These are phyloP conservation scores for Saccharomycopsis synnaedendra DNA, from an alignment of 805 yeast genomes.

Conservation along the genomic window DNA sequence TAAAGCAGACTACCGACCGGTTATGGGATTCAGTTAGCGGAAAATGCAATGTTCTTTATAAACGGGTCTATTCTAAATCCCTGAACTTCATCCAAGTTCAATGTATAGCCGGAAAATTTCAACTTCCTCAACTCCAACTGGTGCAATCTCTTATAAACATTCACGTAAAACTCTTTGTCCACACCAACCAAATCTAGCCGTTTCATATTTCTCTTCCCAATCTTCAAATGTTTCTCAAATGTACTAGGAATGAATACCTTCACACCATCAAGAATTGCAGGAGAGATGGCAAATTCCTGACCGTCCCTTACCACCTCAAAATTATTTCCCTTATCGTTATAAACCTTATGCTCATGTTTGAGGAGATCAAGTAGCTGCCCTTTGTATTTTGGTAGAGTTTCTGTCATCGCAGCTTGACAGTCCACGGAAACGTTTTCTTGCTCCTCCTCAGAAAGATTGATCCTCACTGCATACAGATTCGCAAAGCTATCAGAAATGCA, in stretches of 20 bases:
- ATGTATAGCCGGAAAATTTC: no score
- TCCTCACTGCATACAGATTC: no score
- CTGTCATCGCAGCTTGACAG: not conserved
- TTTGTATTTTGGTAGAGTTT: not conserved
- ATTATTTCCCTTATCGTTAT: not conserved
- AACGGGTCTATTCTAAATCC: constrained; percentile 1
- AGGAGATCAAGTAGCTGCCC: not conserved
- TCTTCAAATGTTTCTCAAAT: not conserved
- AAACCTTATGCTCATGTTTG: not conserved
- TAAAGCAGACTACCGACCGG: no score
- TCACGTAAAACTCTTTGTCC: no score
- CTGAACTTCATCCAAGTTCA: no score
- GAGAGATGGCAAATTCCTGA: not conserved
- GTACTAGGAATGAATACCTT: not conserved
- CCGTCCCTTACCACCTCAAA: not conserved
- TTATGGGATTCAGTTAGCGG: no score
- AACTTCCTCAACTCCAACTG: no score
- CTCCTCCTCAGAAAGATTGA: not conserved
- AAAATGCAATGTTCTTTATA: not conserved
- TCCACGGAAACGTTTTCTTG: not conserved
- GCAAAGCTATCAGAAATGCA: not conserved
- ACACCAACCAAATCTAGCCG: no score
- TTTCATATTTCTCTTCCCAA: no score
- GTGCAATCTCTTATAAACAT: no score
- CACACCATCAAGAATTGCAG: constrained; percentile 1